Evolutionary conservation across 2,329 filamentous ascomycete genomes (phyloP), one percentile per base, ranked within the genome.

Genomic region (Diplodia corticola): DNA sequence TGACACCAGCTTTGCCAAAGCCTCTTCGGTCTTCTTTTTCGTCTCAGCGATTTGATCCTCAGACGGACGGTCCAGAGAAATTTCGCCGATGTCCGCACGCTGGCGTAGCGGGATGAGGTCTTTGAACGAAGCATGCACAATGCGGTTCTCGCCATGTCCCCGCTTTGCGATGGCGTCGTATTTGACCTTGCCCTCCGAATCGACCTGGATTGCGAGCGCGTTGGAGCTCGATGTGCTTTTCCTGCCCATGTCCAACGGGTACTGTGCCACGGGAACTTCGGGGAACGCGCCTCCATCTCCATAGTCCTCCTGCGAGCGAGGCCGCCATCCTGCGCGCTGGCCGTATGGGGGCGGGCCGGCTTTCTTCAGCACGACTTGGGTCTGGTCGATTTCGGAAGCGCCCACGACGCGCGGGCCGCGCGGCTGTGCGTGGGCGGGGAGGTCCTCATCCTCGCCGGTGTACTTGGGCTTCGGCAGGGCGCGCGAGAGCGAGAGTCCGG

Each of bases 251-350:
- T 96, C 92, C 60, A 97, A 86, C 12, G 95, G 95, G 76, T 98
- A 99, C 76, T 99, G 95, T 50, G 94, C 95, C 63, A 98, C 88
- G 15, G 91, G 89, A 30, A 97, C 89, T 80, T 98, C 94, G 44
- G 95, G 95, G 75, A 97, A 99, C 63, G 94, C 93, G 73, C 95
- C 95, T 69, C 95, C 95, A 83, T 98, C 93, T 73, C 92, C 93
- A 80, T 93, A 99, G 78, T 99, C 95, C 76, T 97, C 93, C 69
- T 91, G 87, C 48, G 85, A 85, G 73, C 94, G 89, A 35, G 95
- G 95, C 70, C 95, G 88, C 95, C 95, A 99, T 86, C 91, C 91
- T 76, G 87, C 80, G 74, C 95, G 90, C 76, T 93, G 89, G 59
- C 92, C 92, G 73, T 98, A 99, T 0, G 92, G 84, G 10, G 95